Base-by-base conservation (phyloP, 2,329 filamentous ascomycete genomes). In the Xylaria sp. region DNA sequence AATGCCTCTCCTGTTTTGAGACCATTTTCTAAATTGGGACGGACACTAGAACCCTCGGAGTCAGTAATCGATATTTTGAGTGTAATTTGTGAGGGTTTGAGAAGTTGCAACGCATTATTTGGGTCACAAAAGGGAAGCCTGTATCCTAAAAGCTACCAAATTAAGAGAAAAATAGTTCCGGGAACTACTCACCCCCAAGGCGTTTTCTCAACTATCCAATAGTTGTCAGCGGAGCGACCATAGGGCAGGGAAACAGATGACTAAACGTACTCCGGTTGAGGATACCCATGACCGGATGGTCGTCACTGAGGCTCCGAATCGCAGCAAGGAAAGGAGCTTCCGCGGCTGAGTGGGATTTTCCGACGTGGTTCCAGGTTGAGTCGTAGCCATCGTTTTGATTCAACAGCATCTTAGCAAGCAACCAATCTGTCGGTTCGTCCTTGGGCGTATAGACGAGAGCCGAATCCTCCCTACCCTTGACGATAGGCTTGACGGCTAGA, bases 391-490 rank as follows among this genome's bases (percentile, higher is more conserved):
- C 83, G 61, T 85, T 84, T 43, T 78, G 73, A 58, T 84, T 84
- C 72, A 83, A 84, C 70, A 83, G 80, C 53, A 85, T 82, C 75
- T 86, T 86, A 9, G 83, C 84, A 9, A 85, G 73, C 3, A 84
- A 71, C 84, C 83, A 86, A 73, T 86, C 83, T 15, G 80, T 78
- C 4, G 74, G 41, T 0, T 69, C 60, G 63, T 86, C 84, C 0
- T 77, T 68, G 1, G 83, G 83, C 2, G 83, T 85, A 72, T 86
- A 86, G 2, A 81, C 76, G 56, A 84, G 72, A 67, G 80, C 76
- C 1, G 71, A 74, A 15, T 78, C 80, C 20, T 77, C 76, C 15
- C 53, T 59, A 4, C 46, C 59, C 36, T 68, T 66, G 63, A 84
- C 83, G n/a, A 83, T 83, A 20, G 66, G 65, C 64, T 81, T 80